Percentiles rank a stretch among this genome's conserved stretches.
These are phyloP conservation scores for Fusarium sp. DNA, from an alignment of 2,329 filamentous ascomycete species.

Conservation along the genomic window DNA sequence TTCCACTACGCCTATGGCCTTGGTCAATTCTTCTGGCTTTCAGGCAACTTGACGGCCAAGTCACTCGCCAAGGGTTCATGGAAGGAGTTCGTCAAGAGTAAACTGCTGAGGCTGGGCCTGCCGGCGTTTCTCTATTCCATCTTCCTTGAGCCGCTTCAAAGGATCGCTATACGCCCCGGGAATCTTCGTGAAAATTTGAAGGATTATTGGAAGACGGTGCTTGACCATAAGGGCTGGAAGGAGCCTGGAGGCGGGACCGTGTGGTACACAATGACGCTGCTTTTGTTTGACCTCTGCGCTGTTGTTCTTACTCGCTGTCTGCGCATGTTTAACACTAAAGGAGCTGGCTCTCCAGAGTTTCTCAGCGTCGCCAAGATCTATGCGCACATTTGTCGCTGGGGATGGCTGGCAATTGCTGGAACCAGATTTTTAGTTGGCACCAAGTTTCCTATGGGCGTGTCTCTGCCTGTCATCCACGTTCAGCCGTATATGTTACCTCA, in stretches of 20 bases:
- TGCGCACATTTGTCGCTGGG: conserved; percentile 10
- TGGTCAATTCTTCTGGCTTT: conserved; percentile 14
- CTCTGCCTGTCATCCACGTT: conserved; percentile 2
- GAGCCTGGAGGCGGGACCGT: conserved; percentile 4
- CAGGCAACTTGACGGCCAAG: not conserved
- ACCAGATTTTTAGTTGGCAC: conserved; percentile 4
- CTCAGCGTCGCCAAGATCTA: not conserved
- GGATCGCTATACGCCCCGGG: not conserved
- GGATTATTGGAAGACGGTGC: conserved; percentile 4
- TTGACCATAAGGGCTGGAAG: conserved; percentile 3
- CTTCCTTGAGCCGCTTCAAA: not conserved
- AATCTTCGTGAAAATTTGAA: not conserved
- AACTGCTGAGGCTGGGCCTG: conserved; percentile 2
- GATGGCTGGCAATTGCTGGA: conserved; percentile 1
- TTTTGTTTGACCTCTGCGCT: conserved; percentile 3
- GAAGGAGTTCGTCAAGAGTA: conserved; percentile 11
- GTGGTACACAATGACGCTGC: conserved; percentile 14
- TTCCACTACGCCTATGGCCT: conserved; percentile 12
- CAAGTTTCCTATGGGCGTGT: conserved; percentile 1
- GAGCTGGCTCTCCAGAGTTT: not conserved
- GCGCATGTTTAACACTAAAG: not conserved
- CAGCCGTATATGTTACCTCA: conserved; percentile 3
- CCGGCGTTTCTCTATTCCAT: conserved; percentile 2
- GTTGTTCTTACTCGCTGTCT: conserved; percentile 3
- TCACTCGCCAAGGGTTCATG: conserved; percentile 12